Evolutionary conservation across 225 moss, liverwort and hornwort species (phyloP).

Genomic region (Polytrichum formosum): DNA sequence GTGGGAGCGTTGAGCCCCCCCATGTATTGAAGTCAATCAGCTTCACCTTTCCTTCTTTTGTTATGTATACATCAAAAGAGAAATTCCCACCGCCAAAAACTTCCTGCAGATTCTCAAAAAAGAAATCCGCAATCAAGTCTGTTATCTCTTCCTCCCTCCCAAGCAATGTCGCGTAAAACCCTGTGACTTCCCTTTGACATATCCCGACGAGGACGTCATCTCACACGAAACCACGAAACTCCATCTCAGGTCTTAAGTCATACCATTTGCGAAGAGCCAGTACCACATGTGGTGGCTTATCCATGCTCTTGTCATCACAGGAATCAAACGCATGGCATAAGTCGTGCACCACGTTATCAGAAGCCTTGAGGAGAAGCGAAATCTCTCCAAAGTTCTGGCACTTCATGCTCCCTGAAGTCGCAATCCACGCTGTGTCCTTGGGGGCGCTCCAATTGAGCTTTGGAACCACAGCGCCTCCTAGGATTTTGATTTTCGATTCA

Average conservation of each 20-base stretch:
- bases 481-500: slow-evolving; percentile 39
- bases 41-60: slow-evolving; percentile 59
- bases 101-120: slow-evolving; percentile 38
- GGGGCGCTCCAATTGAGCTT: slow-evolving; percentile 99
- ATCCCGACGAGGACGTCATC: slow-evolving; percentile 43
- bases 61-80: slow-evolving; percentile 76
- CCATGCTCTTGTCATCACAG: slow-evolving; percentile 67
- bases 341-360: slow-evolving; percentile 76
- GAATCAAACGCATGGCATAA: slow-evolving; percentile 82
- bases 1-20: slow-evolving; percentile 71
- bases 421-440: slow-evolving; percentile 91
- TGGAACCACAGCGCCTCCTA: slow-evolving; percentile 82
- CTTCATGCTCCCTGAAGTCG: slow-evolving; percentile 62
- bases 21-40: slow-evolving; percentile 86
- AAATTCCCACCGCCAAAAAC: slow-evolving; percentile 62
- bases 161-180: slow-evolving; percentile 68
- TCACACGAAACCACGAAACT: slow-evolving; percentile 82
- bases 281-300: slow-evolving; percentile 53
- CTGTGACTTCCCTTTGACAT: slow-evolving; percentile 92
- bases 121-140: slow-evolving; percentile 49
- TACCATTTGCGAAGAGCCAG: slow-evolving; percentile 87
- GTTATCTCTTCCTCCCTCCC: slow-evolving; percentile 54
- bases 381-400: slow-evolving; percentile 83
- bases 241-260: slow-evolving; percentile 90
- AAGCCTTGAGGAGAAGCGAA: slow-evolving; percentile 73